Evolutionary conservation across 192 early-diverging fungal species (phyloP), one percentile per base, ranked within the genome.

Genomic region (Tieghemiomyces parasiticus): DNA sequence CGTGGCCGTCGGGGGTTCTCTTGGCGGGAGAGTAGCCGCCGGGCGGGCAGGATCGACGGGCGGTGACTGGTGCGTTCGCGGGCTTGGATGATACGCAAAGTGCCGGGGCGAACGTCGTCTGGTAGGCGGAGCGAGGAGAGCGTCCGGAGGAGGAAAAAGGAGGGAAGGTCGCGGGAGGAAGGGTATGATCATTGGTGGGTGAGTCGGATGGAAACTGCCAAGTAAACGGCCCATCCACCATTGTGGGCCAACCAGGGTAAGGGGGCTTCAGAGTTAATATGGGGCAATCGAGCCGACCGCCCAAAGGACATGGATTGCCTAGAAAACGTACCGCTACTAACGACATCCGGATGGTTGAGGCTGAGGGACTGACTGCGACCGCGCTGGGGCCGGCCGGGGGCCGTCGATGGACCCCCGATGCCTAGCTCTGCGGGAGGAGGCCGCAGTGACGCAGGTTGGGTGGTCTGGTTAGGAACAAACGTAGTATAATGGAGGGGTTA

Each of bases 101-200:
- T 47, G 2, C 85, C 77, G 16, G 86, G 86, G 52, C 86, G 74
- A 38, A 88, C 64, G 60, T 85, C 78, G 60, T 88, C 86, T 86
- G 60, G 26, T 46, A 42, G 55, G 28, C n/a, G 12, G 19, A 19
- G n/a, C 14, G 60, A 58, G 0, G n/a, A 44, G 28, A 4, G 46
- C 20, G 8, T 47, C n/a, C n/a, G n/a, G n/a, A n/a, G 8, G 8
- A 8, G 34, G 47, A 22, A 44, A 33, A 31, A 32, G 35, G 19
- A 30, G 42, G 14, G 31, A 45, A 8, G 16, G 24, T 6, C 55
- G 38, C 29, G 46, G 32, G 12, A 54, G 52, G 26, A 26, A 3
- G 30, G 26, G 20, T 54, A 20, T 19, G 20, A 54, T 4, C 16
- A 54, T 26, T 16, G 2, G 12, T 54, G 4, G 12, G 58, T 29